Evolutionary conservation across 2,329 filamentous ascomycete species (phyloP), one percentile per base, ranked within the genome.

Genomic region (Colletotrichum sp.): DNA sequence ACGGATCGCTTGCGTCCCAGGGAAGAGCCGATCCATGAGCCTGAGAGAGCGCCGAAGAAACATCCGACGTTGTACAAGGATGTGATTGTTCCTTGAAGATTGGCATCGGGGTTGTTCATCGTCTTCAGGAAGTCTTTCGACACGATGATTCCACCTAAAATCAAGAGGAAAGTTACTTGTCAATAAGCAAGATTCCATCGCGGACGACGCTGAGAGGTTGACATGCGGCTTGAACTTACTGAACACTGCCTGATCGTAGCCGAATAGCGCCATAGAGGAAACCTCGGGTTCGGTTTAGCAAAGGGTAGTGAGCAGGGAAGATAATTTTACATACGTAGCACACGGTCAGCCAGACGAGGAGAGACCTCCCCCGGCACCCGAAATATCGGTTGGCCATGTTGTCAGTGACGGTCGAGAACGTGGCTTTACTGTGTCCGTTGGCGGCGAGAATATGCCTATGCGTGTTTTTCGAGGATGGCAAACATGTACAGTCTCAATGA

Each of bases 241-340:
- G 4, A 34, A 61, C 0, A 33, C 57, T 21, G 57, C 57, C 11
- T 61, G 57, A 34, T 61, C 57, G 8, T 61, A 61, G 27, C 57
- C n/a, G n/a, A 61, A 61, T 1, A 61, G 0, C 8, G 54, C 54
- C 54, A 57, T 57, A 0, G 54, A 57, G 13, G 54, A 24, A 0
- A 47, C 43, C 43, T 47, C 12, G 1, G n/a, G 6, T 21, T 4
- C 0, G 4, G 0, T 5, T 47, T n/a, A 47, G 11, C 43, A 47
- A 0, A 0, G 43, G 13, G 0, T 21, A 13, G 11, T 1, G 1
- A 21, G 43, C 0, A 34, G 12, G n/a, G n/a, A 13, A 21, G 43
- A 0, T 1, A 0, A 47, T 3, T 47, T 21, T 0, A 47, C 43
- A 0, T 0, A 29, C 27, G 0, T 57, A 57, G 54, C 54, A 57